Base-by-base conservation (phyloP, 768 basidiomycete genomes). In the Collybia sp. region DNA sequence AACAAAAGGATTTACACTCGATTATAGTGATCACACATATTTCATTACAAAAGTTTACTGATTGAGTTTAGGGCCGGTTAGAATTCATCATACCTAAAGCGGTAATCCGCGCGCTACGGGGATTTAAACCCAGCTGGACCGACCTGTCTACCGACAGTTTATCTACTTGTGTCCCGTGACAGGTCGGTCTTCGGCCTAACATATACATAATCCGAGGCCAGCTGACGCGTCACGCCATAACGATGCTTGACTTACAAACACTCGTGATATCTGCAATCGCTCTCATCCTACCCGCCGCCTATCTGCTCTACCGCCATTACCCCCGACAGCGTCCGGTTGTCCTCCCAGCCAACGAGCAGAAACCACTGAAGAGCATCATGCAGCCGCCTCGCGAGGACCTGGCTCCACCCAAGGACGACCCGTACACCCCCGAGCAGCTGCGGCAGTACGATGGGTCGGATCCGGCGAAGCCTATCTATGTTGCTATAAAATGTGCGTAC, bases 401-500 rank as follows among this genome's bases (percentile, higher is more conserved):
- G 33, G 69, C 67, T 12, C 78, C 84, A 1, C 88, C 91, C 15
- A 88, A 88, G 63, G 70, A 85, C 52, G 85, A 91, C 60, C 85
- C 88, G 0, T 88, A 80, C 69, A 85, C 88, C 0, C 71, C 73
- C 12, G 76, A 77, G 50, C 65, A 88, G 52, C 73, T 98, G 48
- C 81, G 73, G 33, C 51, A 73, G 55, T 93, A 72, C 61, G 81
- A 93, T 63, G 94, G 94, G 13, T 68, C 71, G 0, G 77, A 83
- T 51, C 60, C 73, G 0, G 57, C 64, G 34, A 80, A 79, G 54
- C 89, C 91, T 0, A 89, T 98, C 50, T 93, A 87, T 54, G 86
- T 98, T 36, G 85, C 92, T 25, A 94, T 98, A 69, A 97, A 96
- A 75, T 91, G 90, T 83, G 47, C 36, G 59, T 54, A 16, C 17